These are phyloP conservation scores for Leccinum uliginosum DNA, from an alignment of 768 basidiomycete genomes.

Conservation along the genomic window DNA sequence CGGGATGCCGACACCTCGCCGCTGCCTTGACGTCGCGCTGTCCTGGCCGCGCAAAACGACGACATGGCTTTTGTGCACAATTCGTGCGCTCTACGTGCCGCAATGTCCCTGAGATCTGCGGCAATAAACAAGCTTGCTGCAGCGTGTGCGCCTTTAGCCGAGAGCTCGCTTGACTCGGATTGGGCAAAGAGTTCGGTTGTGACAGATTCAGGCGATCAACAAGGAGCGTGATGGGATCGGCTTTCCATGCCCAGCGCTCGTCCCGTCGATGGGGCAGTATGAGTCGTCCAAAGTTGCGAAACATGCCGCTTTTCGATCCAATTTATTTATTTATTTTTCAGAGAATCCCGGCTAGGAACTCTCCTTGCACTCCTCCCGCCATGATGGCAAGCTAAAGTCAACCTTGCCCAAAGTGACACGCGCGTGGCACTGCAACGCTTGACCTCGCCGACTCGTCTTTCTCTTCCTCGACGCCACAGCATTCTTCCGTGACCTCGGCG, in stretches of 20 bases:
- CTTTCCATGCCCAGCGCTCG: not conserved
- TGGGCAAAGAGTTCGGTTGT: not conserved
- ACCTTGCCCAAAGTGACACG: slow-evolving; percentile 5
- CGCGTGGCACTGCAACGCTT: not conserved
- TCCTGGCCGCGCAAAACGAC: not conserved
- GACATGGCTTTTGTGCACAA: not conserved
- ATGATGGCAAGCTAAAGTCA: slow-evolving; percentile 17
- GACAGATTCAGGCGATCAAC: not conserved
- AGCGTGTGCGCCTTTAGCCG: not conserved
- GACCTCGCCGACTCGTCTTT: not conserved
- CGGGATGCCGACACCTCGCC: slow-evolving; percentile 19
- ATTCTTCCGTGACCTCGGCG: not conserved
- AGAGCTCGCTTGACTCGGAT: not conserved
- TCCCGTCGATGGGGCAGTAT: not conserved
- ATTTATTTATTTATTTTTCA: slow-evolving; percentile 30
- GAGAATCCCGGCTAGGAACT: slow-evolving; percentile 25
- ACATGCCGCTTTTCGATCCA: slow-evolving; percentile 23
- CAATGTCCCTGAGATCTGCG: not conserved
- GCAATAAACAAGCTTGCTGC: not conserved
- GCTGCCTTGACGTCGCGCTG: not conserved
- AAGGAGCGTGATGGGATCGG: not conserved
- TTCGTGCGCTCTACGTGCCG: not conserved
- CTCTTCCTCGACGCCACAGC: not conserved
- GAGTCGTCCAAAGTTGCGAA: slow-evolving; percentile 7
- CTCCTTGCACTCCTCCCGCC: slow-evolving; percentile 26